A percentile compares a stretch with the other conserved stretches of the same genome.
phyloP scores from a whole-genome alignment of 257 asterid genomes.

The Datura wrightii region DNA sequence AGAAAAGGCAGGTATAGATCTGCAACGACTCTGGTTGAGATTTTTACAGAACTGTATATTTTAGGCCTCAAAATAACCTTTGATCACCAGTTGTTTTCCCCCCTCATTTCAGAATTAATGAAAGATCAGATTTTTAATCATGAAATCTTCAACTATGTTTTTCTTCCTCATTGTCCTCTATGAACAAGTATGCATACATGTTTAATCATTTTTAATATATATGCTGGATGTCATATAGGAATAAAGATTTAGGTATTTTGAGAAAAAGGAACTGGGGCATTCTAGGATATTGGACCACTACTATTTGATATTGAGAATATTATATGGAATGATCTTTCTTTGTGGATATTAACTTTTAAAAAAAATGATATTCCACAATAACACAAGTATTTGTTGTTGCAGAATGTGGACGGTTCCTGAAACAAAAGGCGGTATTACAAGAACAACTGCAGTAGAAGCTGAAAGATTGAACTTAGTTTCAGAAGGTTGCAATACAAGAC shows the following conservation, averaged over 20 bases:
- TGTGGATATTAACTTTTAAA: neutral
- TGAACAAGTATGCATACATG: neutral
- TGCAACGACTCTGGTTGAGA: constrained; percentile 30
- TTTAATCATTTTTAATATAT: neutral
- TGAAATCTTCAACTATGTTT: neutral
- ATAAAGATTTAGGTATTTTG: neutral
- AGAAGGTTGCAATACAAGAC: constrained; percentile 71
- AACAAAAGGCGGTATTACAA: constrained; percentile 58
- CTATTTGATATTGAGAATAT: neutral
- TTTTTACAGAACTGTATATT: neutral
- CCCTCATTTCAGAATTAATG: neutral
- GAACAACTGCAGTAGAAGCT: constrained; percentile 69
- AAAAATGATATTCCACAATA: constrained; percentile 15
- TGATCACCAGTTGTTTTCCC: neutral
- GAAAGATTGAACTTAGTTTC: constrained; percentile 71
- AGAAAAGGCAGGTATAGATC: constrained; percentile 48
- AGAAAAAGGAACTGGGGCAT: neutral
- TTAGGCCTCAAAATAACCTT: neutral
- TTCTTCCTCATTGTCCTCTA: neutral
- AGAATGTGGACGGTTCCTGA: constrained; percentile 75
- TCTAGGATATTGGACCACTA: neutral
- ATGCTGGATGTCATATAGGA: neutral
- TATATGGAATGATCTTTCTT: constrained; percentile 2
- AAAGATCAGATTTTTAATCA: neutral
- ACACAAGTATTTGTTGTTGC: constrained; percentile 30